These are phyloP conservation scores for Lichtheimia hyalospora DNA, from an alignment of 371 early-diverging fungal genomes.

Conservation along the genomic window DNA sequence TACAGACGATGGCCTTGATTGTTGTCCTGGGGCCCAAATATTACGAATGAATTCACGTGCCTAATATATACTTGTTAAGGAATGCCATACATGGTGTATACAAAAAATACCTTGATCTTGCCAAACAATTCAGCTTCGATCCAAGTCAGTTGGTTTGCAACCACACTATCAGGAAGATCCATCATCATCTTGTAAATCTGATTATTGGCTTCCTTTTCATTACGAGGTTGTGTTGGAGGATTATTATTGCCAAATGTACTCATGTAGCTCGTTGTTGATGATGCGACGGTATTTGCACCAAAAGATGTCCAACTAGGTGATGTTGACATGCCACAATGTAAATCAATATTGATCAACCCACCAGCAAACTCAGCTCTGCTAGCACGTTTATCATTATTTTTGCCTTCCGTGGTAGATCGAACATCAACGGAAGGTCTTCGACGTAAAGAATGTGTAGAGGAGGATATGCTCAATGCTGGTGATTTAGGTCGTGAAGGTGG, in stretches of 20 bases:
- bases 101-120: slow-evolving; percentile 39
- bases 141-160: slow-evolving; percentile 69
- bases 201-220: slow-evolving; percentile 31
- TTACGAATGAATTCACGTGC: slow-evolving; percentile 58
- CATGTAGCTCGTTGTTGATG: slow-evolving; percentile 31
- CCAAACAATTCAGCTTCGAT: slow-evolving; percentile 60
- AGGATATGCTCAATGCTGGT: neutral
- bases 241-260: slow-evolving; percentile 23
- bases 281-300: slow-evolving; percentile 10
- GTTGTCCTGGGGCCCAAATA: slow-evolving; percentile 34
- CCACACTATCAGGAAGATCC: slow-evolving; percentile 36
- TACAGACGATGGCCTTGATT: slow-evolving; percentile 13
- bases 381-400: neutral
- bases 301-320: slow-evolving; percentile 26
- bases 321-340: slow-evolving; percentile 14
- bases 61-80: slow-evolving; percentile 16
- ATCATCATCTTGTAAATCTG: slow-evolving; percentile 32
- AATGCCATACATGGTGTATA: neutral
- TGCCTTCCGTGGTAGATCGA: neutral
- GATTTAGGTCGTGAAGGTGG: slow-evolving; percentile 5
- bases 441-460: neutral
- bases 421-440: slow-evolving; percentile 1
- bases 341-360: slow-evolving; percentile 22
- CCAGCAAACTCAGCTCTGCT: slow-evolving; percentile 43
- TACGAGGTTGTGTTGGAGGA: neutral